Evolutionary conservation across 1,284 basidiomycete species (phyloP), one percentile per base, ranked within the genome.

Genomic region (Psilocybe mexicana): DNA sequence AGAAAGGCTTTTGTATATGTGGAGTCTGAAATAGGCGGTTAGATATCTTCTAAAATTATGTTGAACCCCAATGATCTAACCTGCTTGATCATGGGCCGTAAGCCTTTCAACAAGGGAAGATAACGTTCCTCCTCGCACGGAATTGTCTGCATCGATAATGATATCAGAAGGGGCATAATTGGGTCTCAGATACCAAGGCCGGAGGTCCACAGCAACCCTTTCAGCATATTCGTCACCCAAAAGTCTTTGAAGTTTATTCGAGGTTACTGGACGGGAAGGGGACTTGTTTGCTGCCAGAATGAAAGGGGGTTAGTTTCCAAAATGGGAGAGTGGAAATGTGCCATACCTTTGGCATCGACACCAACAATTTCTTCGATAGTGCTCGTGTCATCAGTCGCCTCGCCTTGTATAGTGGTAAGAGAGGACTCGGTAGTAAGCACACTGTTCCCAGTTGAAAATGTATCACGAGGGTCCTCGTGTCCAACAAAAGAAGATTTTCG

Each of bases 1-100:
- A 99, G 74, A 83, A 99, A 99, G 1, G 95, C 91, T 70, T 92
- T 90, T 70, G 88, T 92, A 75, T 93, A 99, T 4, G 86, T 84
- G 0, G 86, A 79, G 71, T 96, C 94, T 91, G 66, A 49, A 54
- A 43, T 23, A 12, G 18, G 44, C 12, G 11, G 24, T 56, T 43
- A 53, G 57, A 38, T 54, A 54, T 33, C 59, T 44, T 11, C 43
- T 45, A 26, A n/a, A 44, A 47, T 59, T n/a, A 6, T 14, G 14
- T 30, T 10, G 11, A 35, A 8, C 6, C 2, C 8, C 33, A 3
- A 6, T n/a, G 45, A 18, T 36, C 73, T 69, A 65, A 92, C 92
- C 91, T 58, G 83, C 83, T 69, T 86, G 84, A 63, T 93, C 92
- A 71, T 99, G 96, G 36, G 92, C 88, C 1, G 96, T 98, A 57